These are phyloP conservation scores for Mortierella alpina DNA, from an alignment of 192 early-diverging fungal genomes.

Conservation along the genomic window DNA sequence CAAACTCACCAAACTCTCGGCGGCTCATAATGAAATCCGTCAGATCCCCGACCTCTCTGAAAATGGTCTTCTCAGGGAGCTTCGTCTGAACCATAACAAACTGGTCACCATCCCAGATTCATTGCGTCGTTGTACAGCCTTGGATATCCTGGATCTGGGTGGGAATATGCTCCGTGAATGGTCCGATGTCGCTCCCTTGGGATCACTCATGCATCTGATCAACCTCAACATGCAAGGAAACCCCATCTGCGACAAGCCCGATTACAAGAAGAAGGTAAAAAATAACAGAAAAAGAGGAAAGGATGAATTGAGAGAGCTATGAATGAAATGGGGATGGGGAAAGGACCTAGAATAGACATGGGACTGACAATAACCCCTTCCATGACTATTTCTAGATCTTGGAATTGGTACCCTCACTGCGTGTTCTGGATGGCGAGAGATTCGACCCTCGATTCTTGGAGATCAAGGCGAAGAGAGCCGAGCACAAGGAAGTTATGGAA, in stretches of 20 bases:
- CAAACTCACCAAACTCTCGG: conserved; percentile 80
- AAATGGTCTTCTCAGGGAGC: conserved; percentile 71
- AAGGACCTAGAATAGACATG: no score
- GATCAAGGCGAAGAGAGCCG: conserved; percentile 70
- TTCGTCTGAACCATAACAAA: conserved; percentile 82
- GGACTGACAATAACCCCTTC: not conserved
- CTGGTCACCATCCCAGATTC: conserved; percentile 70
- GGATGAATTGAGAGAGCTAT: not conserved
- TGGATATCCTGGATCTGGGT: conserved; percentile 82
- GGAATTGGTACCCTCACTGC: conserved; percentile 67
- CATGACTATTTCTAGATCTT: conserved; percentile 53
- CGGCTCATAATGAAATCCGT: conserved; percentile 76
- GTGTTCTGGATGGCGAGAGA: conserved; percentile 78
- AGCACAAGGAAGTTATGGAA: conserved; percentile 55
- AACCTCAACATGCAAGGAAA: conserved; percentile 82
- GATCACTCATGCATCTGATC: conserved; percentile 60
- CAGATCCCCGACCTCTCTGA: conserved; percentile 74
- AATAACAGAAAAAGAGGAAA: not conserved
- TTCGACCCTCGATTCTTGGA: conserved; percentile 80
- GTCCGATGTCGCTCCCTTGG: conserved; percentile 68
- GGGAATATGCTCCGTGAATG: conserved; percentile 73
- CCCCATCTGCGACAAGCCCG: conserved; percentile 62
- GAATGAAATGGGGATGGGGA: no score
- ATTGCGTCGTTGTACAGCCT: conserved; percentile 58
- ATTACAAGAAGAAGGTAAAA: conserved; percentile 67